Base-by-base conservation (phyloP, 2,329 filamentous ascomycete species). In the Sphaceloma murrayae region DNA sequence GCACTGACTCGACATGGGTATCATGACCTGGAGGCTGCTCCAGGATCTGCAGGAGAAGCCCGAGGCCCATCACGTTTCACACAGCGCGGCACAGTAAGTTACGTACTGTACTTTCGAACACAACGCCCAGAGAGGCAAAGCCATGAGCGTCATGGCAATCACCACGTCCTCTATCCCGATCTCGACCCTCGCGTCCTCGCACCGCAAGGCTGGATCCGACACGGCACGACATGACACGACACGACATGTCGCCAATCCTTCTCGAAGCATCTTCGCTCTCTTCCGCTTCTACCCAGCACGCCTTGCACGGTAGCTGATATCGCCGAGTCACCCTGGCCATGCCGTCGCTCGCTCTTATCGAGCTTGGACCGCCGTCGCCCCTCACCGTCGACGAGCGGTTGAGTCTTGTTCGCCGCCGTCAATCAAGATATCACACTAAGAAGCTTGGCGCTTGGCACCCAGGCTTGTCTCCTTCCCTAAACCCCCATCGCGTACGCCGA, bases 391-490 rank as follows among this genome's bases (percentile, higher is more conserved):
- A 17, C 22, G 14, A 19, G 24, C 30, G 10, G 36, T 40, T 26
- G 36, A 40, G 22, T 40, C 36, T 30, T 40, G 24, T 40, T 40
- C 24, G 24, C 24, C n/a, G 8, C 36, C 36, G 13, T 40, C 36
- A 40, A 40, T 40, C 36, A 40, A 40, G 26, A 14, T 29, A 18
- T 13, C 19, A 26, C 14, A 4, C n/a, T 16, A 40, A 40, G 36
- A 22, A 16, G 14, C 36, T 40, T 40, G 36, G 36, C 24, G n/a
- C 36, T 40, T 40, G 36, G 36, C 36, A 40, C 16, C 22, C 19
- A 19, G 36, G 36, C 36, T 40, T 40, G 36, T 40, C 36, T 40
- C 36, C 36, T 40, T 11, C 36, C 36, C 9, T 11, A 40, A 40
- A 22, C 24, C 16, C n/a, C 26, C 13, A 16, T 40, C 36, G 36